These are phyloP conservation scores for Dionaea muscipula DNA, from an alignment of 179 eudicot species.

Conservation along the genomic window DNA sequence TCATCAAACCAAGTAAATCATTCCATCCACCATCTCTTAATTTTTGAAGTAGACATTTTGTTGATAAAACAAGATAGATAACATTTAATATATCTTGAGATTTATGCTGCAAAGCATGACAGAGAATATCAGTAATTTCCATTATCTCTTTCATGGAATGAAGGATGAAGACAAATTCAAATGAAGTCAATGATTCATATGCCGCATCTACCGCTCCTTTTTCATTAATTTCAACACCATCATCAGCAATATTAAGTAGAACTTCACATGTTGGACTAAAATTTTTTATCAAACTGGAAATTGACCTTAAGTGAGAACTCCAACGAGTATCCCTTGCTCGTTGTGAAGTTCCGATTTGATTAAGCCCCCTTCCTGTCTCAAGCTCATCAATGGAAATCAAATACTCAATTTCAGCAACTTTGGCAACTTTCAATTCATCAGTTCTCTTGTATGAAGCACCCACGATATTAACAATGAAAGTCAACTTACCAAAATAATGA, in stretches of 20 bases:
- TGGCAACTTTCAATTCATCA: slow-evolving; percentile 1
- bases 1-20: background rate
- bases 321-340: slow-evolving; percentile 13
- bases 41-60: background rate
- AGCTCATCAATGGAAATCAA: too few species aligned
- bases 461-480: background rate
- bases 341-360: slow-evolving; percentile 8
- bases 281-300: slow-evolving; percentile 10
- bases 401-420: slow-evolving; percentile 1
- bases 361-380: too few species aligned
- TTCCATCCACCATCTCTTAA: slow-evolving; percentile 7
- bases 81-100: slow-evolving; percentile 5
- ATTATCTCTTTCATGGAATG: background rate
- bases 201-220: background rate
- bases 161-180: background rate
- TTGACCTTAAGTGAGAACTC: slow-evolving; percentile 16
- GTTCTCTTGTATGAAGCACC: background rate
- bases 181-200: background rate
- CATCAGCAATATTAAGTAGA: too few species aligned
- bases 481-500: background rate
- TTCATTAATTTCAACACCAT: background rate
- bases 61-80: background rate
- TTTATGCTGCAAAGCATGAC: slow-evolving; percentile 5
- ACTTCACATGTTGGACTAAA: background rate
- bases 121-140: slow-evolving; percentile 6